Base-by-base conservation (phyloP, 1,284 basidiomycete genomes). In the Leccinum griseonigrum region DNA sequence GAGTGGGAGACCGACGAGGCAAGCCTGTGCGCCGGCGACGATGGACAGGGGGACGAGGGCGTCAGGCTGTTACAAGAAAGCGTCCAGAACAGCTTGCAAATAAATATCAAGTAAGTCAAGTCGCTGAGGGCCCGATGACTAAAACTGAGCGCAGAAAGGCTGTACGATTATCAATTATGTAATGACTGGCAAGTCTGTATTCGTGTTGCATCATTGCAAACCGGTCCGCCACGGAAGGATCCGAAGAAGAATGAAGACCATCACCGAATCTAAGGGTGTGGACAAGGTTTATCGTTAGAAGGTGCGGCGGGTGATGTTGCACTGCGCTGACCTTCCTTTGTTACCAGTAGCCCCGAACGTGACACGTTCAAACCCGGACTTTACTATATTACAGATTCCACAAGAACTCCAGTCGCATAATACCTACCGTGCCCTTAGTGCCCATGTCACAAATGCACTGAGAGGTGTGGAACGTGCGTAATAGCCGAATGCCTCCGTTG, bases 111-210 rank as follows among this genome's bases (percentile, higher is more conserved):
- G 90, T 91, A 65, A 69, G 82, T 69, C 71, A 71, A 52, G 10
- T 51, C 9, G 53, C 54, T 29, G 29, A 56, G 28, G 51, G 53
- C 52, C 59, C 61, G 60, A 26, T 51, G 4, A 57, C 32, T 32
- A 57, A 43, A 55, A 40, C 60, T 67, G 60, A 46, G 63, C 34
- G 48, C 68, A 92, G 87, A 94, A 87, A 76, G 94, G 91, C 71
- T 96, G 94, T 77, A 94, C 92, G 2, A 81, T 96, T 50, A 73
- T 92, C 56, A 92, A 22, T 22, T 22, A 22, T 22, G 95, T 70
- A 88, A 84, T 66, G 81, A 80, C 10, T 79, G 78, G 66, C 76
- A 84, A 58, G 85, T 90, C 18, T 95, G 94, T 71, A 79, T 94
- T 38, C 91, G 90, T 69, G 92, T 22, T 22, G 22, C 22, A 22